Percentiles rank a stretch among this genome's conserved stretches.
These are phyloP conservation scores for Colletotrichum sp. DNA, from an alignment of 2,329 filamentous ascomycete species.

Conservation along the genomic window DNA sequence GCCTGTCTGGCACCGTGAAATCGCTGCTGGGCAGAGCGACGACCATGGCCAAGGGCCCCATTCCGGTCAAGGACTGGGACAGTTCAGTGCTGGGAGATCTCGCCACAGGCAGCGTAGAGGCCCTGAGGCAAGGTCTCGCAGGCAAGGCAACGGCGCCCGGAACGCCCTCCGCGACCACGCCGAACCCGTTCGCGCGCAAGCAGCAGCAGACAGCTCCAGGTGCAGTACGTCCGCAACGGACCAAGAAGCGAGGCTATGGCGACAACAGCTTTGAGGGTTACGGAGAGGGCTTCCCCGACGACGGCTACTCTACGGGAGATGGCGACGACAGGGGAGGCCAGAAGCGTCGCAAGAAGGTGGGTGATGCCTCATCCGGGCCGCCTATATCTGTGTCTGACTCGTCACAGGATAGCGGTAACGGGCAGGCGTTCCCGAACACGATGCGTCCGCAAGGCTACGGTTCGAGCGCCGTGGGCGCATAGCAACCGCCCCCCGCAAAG, in stretches of 20 bases:
- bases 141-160: constrained; percentile 57
- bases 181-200: constrained; percentile 21
- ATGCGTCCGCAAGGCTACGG: constrained; percentile 61
- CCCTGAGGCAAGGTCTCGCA: constrained; percentile 44
- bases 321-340: constrained; percentile 64
- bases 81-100: constrained; percentile 64
- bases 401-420: constrained; percentile 48
- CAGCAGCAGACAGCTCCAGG: constrained; percentile 14
- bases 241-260: constrained; percentile 78
- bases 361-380: constrained; percentile 25
- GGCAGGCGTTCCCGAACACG: constrained; percentile 46
- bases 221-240: constrained; percentile 63
- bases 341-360: constrained; percentile 72
- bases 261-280: constrained; percentile 80
- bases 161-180: constrained; percentile 50
- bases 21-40: constrained; percentile 54
- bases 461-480: constrained; percentile 64
- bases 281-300: constrained; percentile 73
- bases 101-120: constrained; percentile 43
- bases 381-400: constrained; percentile 42
- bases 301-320: constrained; percentile 77
- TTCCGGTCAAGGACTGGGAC: constrained; percentile 63
- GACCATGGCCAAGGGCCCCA: constrained; percentile 62
- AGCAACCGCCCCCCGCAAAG: constrained; percentile 20
- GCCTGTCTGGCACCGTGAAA: constrained; percentile 51